Evolutionary conservation across 768 basidiomycete species (phyloP).

Genomic region (Kwoniella bestiolae): DNA sequence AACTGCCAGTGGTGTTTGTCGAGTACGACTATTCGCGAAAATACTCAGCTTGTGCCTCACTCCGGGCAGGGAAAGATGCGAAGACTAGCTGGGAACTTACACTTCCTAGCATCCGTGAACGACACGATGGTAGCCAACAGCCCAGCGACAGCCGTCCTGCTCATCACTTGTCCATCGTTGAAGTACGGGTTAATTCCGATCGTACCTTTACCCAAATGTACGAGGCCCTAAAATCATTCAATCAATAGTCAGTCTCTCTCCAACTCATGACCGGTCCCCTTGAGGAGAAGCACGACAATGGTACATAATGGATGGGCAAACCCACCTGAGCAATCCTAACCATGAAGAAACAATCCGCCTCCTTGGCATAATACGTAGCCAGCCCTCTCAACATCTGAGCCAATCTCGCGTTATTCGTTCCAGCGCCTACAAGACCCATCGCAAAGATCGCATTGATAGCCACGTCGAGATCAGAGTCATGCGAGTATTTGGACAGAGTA

Average conservation of each 20-base stretch:
- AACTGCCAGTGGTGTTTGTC: slow-evolving; percentile 99
- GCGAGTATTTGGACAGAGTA: slow-evolving; percentile 96
- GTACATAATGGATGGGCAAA: too few species aligned
- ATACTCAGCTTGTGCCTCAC: background rate
- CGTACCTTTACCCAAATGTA: slow-evolving; percentile 99
- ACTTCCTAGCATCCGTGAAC: slow-evolving; percentile 90
- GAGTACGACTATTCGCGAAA: slow-evolving; percentile 71
- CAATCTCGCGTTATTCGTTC: slow-evolving; percentile 96
- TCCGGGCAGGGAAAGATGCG: too few species aligned
- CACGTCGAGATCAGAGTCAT: slow-evolving; percentile 96
- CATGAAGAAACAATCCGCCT: slow-evolving; percentile 94
- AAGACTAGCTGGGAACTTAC: slow-evolving; percentile 63
- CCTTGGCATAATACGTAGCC: slow-evolving; percentile 97
- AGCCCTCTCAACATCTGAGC: slow-evolving; percentile 97
- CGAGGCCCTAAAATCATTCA: slow-evolving; percentile 71
- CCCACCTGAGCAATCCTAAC: slow-evolving; percentile 76
- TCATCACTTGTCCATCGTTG: slow-evolving; percentile 87
- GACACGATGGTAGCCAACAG: slow-evolving; percentile 83
- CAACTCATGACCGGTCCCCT: too few species aligned
- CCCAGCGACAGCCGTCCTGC: slow-evolving; percentile 83
- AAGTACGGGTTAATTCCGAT: slow-evolving; percentile 97
- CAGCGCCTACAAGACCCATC: slow-evolving; percentile 97
- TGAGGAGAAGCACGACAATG: too few species aligned
- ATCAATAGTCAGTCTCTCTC: background rate
- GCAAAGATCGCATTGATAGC: slow-evolving; percentile 97